Base-by-base conservation (phyloP, 2,329 filamentous ascomycete genomes). In the Niveomyces coronatus region DNA sequence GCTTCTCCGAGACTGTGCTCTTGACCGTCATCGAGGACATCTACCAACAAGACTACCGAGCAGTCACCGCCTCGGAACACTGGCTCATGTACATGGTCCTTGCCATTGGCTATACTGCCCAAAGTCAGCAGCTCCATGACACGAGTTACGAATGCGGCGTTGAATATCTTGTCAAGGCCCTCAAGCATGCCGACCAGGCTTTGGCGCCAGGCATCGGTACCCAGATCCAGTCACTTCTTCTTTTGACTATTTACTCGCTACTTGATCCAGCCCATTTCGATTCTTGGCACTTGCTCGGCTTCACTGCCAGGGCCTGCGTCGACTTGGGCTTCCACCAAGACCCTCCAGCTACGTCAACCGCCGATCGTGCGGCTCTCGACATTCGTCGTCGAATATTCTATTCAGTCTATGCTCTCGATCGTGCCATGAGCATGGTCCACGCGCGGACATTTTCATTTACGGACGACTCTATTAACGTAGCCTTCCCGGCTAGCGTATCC, bases 241-340 rank as follows among this genome's bases (percentile, higher is more conserved):
- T 96, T 3, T 73, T 96, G 37, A 87, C 86, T 0, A 79, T 94
- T 49, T 96, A 94, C 56, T 81, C 89, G 3, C 83, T 91, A 65
- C 68, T 94, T 35, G 88, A 96, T 50, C 88, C 89, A 3, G 76
- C 80, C 29, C 86, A 93, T 53, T 95, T 94, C 52, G 87, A 94
- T 52, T 86, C 82, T 50, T 96, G 91, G 88, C 88, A 91, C 46
- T 62, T 95, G 44, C 84, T 95, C 40, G 91, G 89, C 6, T 88
- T 91, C 55, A 88, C 89, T 6, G 85, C 85, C 28, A 77, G 89
- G 41, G 85, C 87, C 5, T 79, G 89, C 53, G 74, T 95, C 16
- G 91, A 98, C 61, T 64, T 95, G 20, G 91, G 91, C 7, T 79
- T 93, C 41, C 91, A 96, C 57, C 89, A 95, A 60, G 89, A 96